phyloP scores from a whole-genome alignment of 163 green algal species.

The Prototheca wickerhamii region DNA sequence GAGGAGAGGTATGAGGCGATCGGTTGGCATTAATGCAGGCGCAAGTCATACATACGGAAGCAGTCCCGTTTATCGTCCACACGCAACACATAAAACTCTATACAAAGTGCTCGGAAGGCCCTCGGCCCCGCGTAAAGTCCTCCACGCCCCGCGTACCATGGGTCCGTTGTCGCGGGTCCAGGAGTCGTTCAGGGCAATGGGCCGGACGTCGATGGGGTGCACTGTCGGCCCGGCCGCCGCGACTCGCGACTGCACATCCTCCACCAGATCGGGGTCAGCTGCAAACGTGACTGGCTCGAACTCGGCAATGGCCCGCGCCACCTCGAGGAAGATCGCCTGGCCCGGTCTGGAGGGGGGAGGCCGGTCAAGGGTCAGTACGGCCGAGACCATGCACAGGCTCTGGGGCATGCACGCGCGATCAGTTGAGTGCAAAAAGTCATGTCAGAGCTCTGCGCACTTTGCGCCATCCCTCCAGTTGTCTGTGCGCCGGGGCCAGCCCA shows the following conservation, averaged over 20 bases:
- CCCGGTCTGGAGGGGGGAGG: constrained; percentile 13
- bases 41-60: no score
- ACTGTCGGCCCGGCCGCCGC: constrained; percentile 4
- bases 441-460: constrained; percentile 36
- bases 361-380: no score
- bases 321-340: constrained; percentile 43
- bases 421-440: constrained; percentile 32
- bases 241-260: background rate
- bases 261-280: constrained; percentile 25
- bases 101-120: no score
- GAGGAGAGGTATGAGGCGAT: constrained; percentile 1
- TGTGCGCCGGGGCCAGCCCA: constrained; percentile 55
- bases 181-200: no score
- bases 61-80: no score
- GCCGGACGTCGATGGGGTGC: background rate
- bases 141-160: no score
- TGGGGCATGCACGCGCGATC: constrained; percentile 13
- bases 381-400: constrained; percentile 18
- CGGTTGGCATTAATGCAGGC: no score
- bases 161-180: no score
- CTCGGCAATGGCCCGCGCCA: constrained; percentile 41
- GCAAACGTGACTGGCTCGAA: constrained; percentile 55
- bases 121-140: no score
- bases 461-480: constrained; percentile 53
- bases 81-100: no score